Base-by-base conservation (phyloP, 768 basidiomycete species). In the Collybia sp. region DNA sequence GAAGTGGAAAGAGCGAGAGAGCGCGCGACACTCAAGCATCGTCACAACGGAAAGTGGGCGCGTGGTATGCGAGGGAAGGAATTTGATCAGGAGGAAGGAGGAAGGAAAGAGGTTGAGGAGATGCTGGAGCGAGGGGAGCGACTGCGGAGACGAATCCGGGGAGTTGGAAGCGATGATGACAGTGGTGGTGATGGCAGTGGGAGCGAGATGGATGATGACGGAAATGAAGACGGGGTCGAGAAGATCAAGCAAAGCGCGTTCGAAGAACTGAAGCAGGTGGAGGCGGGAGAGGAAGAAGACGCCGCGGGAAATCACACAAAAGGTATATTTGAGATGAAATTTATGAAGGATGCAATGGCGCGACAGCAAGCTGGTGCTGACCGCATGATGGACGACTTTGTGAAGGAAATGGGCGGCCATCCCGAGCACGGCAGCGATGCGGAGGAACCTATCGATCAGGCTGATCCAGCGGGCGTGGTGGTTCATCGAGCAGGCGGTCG, bases 301-400 rank as follows among this genome's bases (percentile, higher is more conserved):
- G 46, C 53, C 19, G 54, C 35, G 17, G 68, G 61, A 16, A 65
- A 68, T 57, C 78, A 77, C 54, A 65, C 71, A 41, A 88, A 85
- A 65, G 80, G 88, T 49, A 76, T 97, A 9, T 88, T 96, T 61
- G 77, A 81, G 52, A 97, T 98, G 96, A 97, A 96, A 68, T 99
- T 98, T 66, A 99, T 99, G 95, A 85, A 88, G 63, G 86, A 93
- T 39, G 94, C 92, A 0, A 83, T 87, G 70, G 79, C 79, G 4
- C 73, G 90, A 52, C 77, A 83, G 46, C 67, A 76, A 54, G 69
- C 62, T 8, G 71, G 73, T 44, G 80, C 78, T 1, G 72, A 83
- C 47, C 73, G 73, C 46, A 75, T 81, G 52, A 82, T 77, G 4
- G 87, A 88, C 46, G 86, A 88, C 54, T 82, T 95, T 48, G 66